A percentile compares a stretch with the other conserved stretches of the same genome.
Evolutionary conservation across 768 basidiomycete genomes (phyloP).

Genomic region (Termitomyces eurrhizus): DNA sequence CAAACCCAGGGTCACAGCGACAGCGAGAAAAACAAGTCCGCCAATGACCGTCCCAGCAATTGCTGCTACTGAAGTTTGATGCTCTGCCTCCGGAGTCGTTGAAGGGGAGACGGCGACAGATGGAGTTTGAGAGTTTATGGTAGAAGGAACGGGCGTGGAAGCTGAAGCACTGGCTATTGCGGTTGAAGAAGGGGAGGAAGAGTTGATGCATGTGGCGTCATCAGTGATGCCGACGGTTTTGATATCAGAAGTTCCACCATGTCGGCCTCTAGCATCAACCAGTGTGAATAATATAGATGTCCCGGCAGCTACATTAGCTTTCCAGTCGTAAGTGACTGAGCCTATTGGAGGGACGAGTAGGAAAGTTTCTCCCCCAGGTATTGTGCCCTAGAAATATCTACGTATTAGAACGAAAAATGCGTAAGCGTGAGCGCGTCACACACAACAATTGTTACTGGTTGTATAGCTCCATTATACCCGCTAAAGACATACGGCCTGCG

Average conservation of each 20-base stretch:
- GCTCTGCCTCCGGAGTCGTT: slow-evolving; percentile 18
- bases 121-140: slow-evolving; percentile 11
- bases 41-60: slow-evolving; percentile 54
- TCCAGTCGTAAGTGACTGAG: slow-evolving; percentile 47
- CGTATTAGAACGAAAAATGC: slow-evolving; percentile 1
- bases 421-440: slow-evolving; percentile 14
- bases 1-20: slow-evolving; percentile 43
- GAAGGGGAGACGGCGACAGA: slow-evolving; percentile 21
- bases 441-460: slow-evolving; percentile 55
- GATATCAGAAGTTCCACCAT: slow-evolving; percentile 62
- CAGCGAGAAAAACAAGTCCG: slow-evolving; percentile 49
- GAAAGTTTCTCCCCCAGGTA: slow-evolving; percentile 58
- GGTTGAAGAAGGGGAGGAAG: slow-evolving; percentile 45
- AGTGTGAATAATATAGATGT: slow-evolving; percentile 57
- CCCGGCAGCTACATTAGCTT: slow-evolving; percentile 50
- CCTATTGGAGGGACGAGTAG: slow-evolving; percentile 38
- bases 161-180: slow-evolving; percentile 16
- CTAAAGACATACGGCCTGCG: slow-evolving; percentile 45
- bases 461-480: slow-evolving; percentile 38
- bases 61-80: slow-evolving; percentile 34
- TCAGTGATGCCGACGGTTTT: slow-evolving; percentile 42
- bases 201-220: slow-evolving; percentile 48
- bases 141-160: slow-evolving; percentile 8
- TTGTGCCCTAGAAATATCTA: slow-evolving; percentile 40
- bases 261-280: slow-evolving; percentile 44